These are phyloP conservation scores for Choiromyces venosus DNA, from an alignment of 495 filamentous ascomycete genomes.

Conservation along the genomic window DNA sequence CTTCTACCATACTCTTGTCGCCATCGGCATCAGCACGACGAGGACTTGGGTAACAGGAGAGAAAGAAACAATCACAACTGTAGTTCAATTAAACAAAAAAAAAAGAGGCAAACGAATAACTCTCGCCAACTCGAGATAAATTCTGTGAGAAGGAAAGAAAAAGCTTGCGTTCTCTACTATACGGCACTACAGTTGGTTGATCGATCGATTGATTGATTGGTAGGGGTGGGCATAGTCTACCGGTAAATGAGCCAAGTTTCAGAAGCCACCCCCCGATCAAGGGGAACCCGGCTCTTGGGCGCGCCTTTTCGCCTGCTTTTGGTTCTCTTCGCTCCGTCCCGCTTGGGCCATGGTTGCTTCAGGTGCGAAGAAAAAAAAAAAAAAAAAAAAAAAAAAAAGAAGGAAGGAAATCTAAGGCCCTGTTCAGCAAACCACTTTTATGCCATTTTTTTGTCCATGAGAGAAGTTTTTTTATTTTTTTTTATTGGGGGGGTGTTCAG, in stretches of 20 bases:
- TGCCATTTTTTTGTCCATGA: no score
- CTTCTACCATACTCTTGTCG: not conserved
- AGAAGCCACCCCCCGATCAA: not conserved
- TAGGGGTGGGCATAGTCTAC: not conserved
- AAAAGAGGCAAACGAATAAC: not conserved
- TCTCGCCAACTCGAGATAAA: not conserved
- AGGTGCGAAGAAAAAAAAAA: not conserved
- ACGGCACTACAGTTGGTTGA: not conserved
- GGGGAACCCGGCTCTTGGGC: slow-evolving; percentile 1
- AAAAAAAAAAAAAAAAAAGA: not conserved
- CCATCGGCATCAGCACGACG: no score
- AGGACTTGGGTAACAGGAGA: not conserved
- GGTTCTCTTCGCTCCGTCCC: not conserved
- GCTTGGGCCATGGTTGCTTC: not conserved
- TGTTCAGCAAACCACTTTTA: no score
- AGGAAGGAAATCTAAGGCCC: no score
- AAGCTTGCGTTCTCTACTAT: no score
- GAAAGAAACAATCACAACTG: not conserved
- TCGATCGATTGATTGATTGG: not conserved
- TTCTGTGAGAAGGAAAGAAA: not conserved
- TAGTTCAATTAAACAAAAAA: not conserved
- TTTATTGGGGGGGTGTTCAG: no score
- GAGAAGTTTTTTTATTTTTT: no score
- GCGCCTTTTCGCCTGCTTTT: not conserved
- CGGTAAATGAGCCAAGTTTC: not conserved